Evolutionary conservation across 495 filamentous ascomycete genomes (phyloP).

Genomic region (Rhizodiscina lignyota): DNA sequence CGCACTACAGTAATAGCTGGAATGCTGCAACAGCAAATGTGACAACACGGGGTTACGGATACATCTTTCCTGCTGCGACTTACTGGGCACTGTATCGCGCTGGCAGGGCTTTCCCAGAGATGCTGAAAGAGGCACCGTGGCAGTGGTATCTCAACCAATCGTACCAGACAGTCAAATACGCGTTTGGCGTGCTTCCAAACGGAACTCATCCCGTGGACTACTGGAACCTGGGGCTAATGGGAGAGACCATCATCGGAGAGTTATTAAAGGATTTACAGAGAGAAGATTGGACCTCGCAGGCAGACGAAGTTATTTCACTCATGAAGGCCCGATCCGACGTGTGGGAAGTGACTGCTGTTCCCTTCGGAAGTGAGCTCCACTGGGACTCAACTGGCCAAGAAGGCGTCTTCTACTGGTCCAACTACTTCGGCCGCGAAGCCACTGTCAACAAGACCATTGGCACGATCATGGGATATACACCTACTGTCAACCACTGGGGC

Average conservation of each 20-base stretch:
- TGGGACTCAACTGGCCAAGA: constrained; percentile 42
- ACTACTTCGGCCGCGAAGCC: constrained; percentile 26
- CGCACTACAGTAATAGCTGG: no score
- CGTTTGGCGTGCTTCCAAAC: no score
- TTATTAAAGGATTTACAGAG: constrained; percentile 27
- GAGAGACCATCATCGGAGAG: constrained; percentile 32
- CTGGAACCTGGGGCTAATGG: constrained; percentile 30
- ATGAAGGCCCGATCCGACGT: constrained; percentile 25
- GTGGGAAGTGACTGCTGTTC: constrained; percentile 27
- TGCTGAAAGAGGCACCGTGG: constrained; percentile 22
- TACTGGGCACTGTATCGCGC: constrained; percentile 36
- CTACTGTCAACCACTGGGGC: constrained; percentile 35
- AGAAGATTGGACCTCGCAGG: constrained; percentile 24
- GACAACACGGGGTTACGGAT: constrained; percentile 35
- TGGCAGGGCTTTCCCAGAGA: constrained; percentile 24
- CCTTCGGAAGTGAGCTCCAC: constrained; percentile 35
- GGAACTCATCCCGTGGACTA: constrained; percentile 20
- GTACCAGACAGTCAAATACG: constrained; percentile 20
- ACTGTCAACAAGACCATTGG: constrained; percentile 30
- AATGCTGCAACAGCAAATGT: no score
- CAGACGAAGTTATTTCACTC: no score
- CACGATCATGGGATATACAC: constrained; percentile 32
- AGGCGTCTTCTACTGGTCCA: constrained; percentile 36
- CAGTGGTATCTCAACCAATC: constrained; percentile 33
- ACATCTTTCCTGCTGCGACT: constrained; percentile 31